Evolutionary conservation across 768 basidiomycete genomes (phyloP).

Genomic region (Rhodotorula graminis): DNA sequence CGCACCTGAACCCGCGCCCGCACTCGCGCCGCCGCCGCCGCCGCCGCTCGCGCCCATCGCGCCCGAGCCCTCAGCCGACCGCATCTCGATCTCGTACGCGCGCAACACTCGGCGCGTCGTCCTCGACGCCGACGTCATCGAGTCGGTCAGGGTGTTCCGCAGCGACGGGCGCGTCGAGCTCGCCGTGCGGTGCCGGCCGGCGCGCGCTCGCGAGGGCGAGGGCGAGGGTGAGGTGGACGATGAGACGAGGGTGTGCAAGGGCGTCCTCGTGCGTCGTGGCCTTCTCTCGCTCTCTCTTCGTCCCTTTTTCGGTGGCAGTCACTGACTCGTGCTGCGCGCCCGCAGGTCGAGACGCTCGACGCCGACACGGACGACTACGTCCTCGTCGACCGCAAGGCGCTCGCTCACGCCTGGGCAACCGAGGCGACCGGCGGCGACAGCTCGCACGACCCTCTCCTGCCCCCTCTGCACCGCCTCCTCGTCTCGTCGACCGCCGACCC

Average conservation of each 20-base stretch:
- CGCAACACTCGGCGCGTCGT: conserved; percentile 79
- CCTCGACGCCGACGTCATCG: conserved; percentile 80
- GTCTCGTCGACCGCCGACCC: not conserved
- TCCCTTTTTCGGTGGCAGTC: not conserved
- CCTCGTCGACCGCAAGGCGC: conserved; percentile 36
- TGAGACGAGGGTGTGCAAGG: conserved; percentile 53
- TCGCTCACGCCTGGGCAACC: conserved; percentile 34
- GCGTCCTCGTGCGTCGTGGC: conserved; percentile 67
- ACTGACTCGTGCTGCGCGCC: not conserved
- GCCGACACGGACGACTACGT: conserved; percentile 45
- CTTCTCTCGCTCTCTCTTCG: conserved; percentile 17
- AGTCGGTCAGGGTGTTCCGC: conserved; percentile 71
- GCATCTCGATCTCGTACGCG: conserved; percentile 89
- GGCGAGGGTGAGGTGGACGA: conserved; percentile 5
- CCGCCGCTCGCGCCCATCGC: not conserved
- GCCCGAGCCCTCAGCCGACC: conserved; percentile 42
- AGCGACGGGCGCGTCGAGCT: conserved; percentile 83
- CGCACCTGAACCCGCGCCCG: not conserved
- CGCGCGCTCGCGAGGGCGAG: conserved; percentile 13
- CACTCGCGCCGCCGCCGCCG: no score
- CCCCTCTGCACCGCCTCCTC: conserved; percentile 30
- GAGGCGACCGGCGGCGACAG: not conserved
- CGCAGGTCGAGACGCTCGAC: conserved; percentile 46
- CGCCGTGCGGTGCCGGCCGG: conserved; percentile 50
- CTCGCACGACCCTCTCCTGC: conserved; percentile 26